Conservation (phyloP, 768 basidiomycete species). For the Filobasidium floriforme region DNA sequence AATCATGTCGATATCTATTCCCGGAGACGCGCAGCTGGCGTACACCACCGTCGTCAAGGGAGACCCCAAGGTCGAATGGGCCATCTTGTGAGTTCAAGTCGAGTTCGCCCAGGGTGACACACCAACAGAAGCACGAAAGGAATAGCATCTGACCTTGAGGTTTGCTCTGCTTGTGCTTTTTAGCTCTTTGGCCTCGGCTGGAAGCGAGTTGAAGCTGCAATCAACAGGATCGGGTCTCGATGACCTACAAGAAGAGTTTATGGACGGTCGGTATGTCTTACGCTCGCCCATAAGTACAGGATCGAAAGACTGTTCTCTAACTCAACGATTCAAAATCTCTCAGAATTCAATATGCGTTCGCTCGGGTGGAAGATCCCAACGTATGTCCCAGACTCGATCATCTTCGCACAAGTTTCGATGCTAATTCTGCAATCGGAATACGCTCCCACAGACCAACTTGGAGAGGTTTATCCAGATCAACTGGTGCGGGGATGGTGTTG, state of each 20-base stretch:
- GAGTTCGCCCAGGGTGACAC: background rate
- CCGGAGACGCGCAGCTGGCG: conserved; percentile 19
- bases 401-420: conserved; percentile 9
- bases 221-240: conserved; percentile 76
- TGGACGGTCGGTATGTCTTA: conserved; percentile 67
- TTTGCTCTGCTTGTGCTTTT: background rate
- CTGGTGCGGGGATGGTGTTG: conserved; percentile 97
- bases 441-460: conserved; percentile 57
- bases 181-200: conserved; percentile 31
- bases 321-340: conserved; percentile 2
- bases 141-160: background rate
- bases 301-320: no score
- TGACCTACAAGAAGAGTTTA: conserved; percentile 88
- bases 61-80: conserved; percentile 26
- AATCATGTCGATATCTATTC: conserved; percentile 24
- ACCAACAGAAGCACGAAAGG: background rate
- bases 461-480: conserved; percentile 91
- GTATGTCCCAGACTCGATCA: conserved; percentile 47
- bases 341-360: conserved; percentile 92
- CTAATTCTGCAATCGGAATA: background rate
- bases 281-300: background rate
- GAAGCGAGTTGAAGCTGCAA: conserved; percentile 82
- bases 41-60: conserved; percentile 24
- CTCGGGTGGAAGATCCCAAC: conserved; percentile 73
- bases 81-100: conserved; percentile 19